Evolutionary conservation across 1,139 yeast species (phyloP).

Genomic region (Pneumocystis carinii): DNA sequence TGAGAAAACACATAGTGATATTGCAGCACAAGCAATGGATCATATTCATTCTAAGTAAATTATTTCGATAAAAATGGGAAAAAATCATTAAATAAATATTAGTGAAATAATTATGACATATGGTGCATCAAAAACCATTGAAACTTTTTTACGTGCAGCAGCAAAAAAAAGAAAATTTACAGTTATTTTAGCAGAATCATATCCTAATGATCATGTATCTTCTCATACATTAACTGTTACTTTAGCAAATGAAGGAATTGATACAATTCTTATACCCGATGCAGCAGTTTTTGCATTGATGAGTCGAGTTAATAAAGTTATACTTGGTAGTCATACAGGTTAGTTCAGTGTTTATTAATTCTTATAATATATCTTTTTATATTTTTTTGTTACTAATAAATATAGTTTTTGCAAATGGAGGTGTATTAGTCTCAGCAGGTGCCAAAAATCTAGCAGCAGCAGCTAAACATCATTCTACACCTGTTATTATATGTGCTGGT

Average conservation of each 20-base stretch:
- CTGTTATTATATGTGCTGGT: slow-evolving; percentile 92
- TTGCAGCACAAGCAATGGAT: slow-evolving; percentile 80
- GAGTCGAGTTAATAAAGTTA: slow-evolving; percentile 94
- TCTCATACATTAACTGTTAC: slow-evolving; percentile 71
- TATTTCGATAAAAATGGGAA: neutral
- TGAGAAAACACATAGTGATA: slow-evolving; percentile 73
- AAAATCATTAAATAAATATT: neutral
- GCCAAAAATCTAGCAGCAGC: slow-evolving; percentile 89
- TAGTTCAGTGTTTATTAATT: neutral
- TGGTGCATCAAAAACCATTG: slow-evolving; percentile 86
- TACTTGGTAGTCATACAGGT: slow-evolving; percentile 75
- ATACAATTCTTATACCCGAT: slow-evolving; percentile 84
- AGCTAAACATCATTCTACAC: slow-evolving; percentile 87
- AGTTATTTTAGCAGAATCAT: slow-evolving; percentile 73
- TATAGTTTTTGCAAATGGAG: slow-evolving; percentile 75
- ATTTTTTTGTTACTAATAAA: neutral
- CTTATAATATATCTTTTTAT: neutral
- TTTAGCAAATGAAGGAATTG: slow-evolving; percentile 73
- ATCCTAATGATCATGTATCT: slow-evolving; percentile 64
- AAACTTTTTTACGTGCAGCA: slow-evolving; percentile 74
- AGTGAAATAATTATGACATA: slow-evolving; percentile 72
- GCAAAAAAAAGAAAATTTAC: slow-evolving; percentile 81
- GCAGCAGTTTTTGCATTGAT: slow-evolving; percentile 85
- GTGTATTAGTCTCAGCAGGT: slow-evolving; percentile 79
- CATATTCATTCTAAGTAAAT: slow-evolving; percentile 67